phyloP scores from a whole-genome alignment of 2,329 filamentous ascomycete genomes.

The Diaporthe capsici region DNA sequence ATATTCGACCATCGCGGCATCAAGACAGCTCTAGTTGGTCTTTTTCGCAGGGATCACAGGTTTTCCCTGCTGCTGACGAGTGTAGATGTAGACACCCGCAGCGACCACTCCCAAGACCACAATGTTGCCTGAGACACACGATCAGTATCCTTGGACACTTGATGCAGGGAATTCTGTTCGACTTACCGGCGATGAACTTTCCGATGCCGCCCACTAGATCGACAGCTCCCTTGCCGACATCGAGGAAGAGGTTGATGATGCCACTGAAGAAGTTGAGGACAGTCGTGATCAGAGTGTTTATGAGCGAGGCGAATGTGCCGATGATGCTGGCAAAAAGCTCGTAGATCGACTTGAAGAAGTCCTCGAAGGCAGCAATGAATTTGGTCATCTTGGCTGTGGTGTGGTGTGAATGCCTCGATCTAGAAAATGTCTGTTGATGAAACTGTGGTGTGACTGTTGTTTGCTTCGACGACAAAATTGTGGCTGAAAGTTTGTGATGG shows the following conservation, averaged over 20 bases:
- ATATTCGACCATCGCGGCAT: neutral
- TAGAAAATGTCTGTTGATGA: neutral
- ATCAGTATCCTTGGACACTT: neutral
- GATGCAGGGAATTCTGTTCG: neutral
- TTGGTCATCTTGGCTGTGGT: slow-evolving; percentile 43
- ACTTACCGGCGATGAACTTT: slow-evolving; percentile 57
- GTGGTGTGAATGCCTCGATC: no score
- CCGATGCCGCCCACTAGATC: slow-evolving; percentile 56
- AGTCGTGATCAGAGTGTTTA: slow-evolving; percentile 52
- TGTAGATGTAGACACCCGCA: slow-evolving; percentile 50
- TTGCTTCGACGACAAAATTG: neutral
- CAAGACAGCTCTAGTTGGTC: slow-evolving; percentile 31
- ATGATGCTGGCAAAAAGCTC: slow-evolving; percentile 58
- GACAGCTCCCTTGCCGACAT: slow-evolving; percentile 53
- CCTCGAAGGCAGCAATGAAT: slow-evolving; percentile 53
- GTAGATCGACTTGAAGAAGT: slow-evolving; percentile 58
- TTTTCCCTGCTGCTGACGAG: slow-evolving; percentile 47
- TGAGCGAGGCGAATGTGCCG: slow-evolving; percentile 51
- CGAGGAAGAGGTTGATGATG: slow-evolving; percentile 53
- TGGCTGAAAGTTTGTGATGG: neutral
- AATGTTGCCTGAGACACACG: slow-evolving; percentile 51
- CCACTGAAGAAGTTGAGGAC: slow-evolving; percentile 55
- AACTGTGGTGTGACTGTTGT: neutral
- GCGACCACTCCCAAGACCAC: slow-evolving; percentile 53
- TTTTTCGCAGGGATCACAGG: slow-evolving; percentile 43